Base-by-base conservation (phyloP, 75 land plant genomes). In the Selaginella moellendorffii region DNA sequence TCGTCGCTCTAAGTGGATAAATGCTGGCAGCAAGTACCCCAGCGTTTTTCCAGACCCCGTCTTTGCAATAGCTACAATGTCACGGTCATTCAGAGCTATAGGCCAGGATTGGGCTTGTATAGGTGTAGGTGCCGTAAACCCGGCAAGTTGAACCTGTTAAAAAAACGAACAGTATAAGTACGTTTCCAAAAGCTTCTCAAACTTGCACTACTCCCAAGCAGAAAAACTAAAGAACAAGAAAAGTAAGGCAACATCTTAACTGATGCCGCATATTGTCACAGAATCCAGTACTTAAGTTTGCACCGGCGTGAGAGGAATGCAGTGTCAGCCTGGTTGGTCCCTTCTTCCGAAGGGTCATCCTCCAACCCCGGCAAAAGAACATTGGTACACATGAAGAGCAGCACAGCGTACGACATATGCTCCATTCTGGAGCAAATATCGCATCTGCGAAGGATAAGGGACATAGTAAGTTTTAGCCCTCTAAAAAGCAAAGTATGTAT, bases 51-150 rank as follows among this genome's bases (percentile, higher is more conserved):
- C 99, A 31, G 99, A 95, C 12, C 99, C 99, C 21, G 99, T 95
- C 69, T 86, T 95, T 0, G 99, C 99, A 75, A 89, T 84, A 19
- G 99, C 99, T 1, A 95, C 96, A 29, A 95, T 86, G 53, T 95
- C 99, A 29, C 87, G 75, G 28, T 70, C 60, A 54, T 86, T 90
- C 21, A 89, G 46, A 1, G 97, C 96, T 74, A 95, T 72, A 2
- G 99, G 91, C 99, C 99, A 95, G 53, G 99, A 84, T 76, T 95
- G 97, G 53, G 99, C 99, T 61, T 95, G 99, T 63, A 95, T 95
- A 1, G 99, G 99, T 5, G 99, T 95, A 8, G 99, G 99, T 56
- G 91, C 73, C 26, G 66, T 36, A 67, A 95, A 95, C 2, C 99
- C 99, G 65, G 99, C 99, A 65, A 65, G 12, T 65, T 80, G 77